Evolutionary conservation across 208 protist species (phyloP), one percentile per base, ranked within the genome.

Genomic region (Strigomonas culicis): DNA sequence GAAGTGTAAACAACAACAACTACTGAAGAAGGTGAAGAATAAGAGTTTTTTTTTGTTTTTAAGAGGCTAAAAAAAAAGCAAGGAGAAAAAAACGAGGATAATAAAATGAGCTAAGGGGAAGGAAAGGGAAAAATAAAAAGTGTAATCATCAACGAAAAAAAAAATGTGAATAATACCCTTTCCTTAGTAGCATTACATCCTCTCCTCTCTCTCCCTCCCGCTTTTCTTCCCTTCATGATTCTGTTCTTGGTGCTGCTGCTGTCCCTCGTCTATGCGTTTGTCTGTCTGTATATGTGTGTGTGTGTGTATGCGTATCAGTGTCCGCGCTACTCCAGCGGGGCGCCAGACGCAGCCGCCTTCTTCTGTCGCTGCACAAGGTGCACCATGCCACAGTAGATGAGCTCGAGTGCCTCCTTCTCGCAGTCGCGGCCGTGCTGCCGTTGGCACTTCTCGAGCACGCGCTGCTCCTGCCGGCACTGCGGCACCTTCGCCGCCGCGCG

Each of bases 331-430:
- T 39, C 34, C 34, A 39, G 10, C 4, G 34, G 34, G 10, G 34
- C 4, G 10, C 7, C 34, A 10, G 34, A 39, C 34, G 34, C 4
- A 4, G 34, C 34, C 34, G 34, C 10, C 34, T 10, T 39, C 10
- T 39, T 39, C 34, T 39, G 52, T 17, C 52, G 52, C 74, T 93
- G 80, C 55, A 91, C 73, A 4, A 95, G 66, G 61, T 86, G 76
- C 21, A 89, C 81, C 83, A 95, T 89, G 19, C 89, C 89, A 58
- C 89, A 95, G 76, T 89, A 92, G 31, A 95, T 62, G 58, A 76
- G 79, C 64, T 95, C 81, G 21, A 92, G 67, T 11, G 82, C 86
- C 74, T 95, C 85, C 50, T 74, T 59, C 74, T 95, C 86, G 59
- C 89, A 95, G 58, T 91, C 82, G 30, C 72, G 59, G 28, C 72